phyloP scores from a whole-genome alignment of 768 basidiomycete species.

The Gymnopilus dilepis region DNA sequence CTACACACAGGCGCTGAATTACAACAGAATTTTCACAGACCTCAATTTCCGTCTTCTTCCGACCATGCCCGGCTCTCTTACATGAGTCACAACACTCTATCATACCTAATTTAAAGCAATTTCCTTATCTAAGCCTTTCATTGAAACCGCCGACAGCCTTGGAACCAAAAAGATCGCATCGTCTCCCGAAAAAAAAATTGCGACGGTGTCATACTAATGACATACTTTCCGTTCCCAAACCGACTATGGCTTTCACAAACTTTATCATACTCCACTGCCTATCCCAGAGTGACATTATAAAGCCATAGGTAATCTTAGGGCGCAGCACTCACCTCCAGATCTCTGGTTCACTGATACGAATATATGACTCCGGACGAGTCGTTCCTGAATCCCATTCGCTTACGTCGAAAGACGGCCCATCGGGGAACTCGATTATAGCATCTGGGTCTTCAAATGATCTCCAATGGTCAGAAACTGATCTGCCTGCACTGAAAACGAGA shows the following conservation, averaged over 20 bases:
- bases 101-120: too few relatives aligned
- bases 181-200: too few relatives aligned
- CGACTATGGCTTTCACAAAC: not conserved
- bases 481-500: not conserved
- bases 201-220: too few relatives aligned
- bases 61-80: too few relatives aligned
- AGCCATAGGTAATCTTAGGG: not conserved
- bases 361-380: not conserved
- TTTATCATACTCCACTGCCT: not conserved
- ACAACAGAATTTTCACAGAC: too few relatives aligned
- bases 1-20: too few relatives aligned
- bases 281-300: not conserved
- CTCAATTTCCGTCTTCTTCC: too few relatives aligned
- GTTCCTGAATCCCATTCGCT: not conserved
- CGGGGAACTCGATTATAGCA: not conserved
- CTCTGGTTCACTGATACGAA: not conserved
- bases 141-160: too few relatives aligned
- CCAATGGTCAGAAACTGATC: not conserved
- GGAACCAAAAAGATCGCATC: too few relatives aligned
- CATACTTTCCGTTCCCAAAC: too few relatives aligned
- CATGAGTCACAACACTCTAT: too few relatives aligned
- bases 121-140: too few relatives aligned
- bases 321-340: not conserved
- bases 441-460: not conserved
- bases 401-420: not conserved